Base-by-base conservation (phyloP, 352 stramenopile genomes). In the Plasmopara muralis region DNA sequence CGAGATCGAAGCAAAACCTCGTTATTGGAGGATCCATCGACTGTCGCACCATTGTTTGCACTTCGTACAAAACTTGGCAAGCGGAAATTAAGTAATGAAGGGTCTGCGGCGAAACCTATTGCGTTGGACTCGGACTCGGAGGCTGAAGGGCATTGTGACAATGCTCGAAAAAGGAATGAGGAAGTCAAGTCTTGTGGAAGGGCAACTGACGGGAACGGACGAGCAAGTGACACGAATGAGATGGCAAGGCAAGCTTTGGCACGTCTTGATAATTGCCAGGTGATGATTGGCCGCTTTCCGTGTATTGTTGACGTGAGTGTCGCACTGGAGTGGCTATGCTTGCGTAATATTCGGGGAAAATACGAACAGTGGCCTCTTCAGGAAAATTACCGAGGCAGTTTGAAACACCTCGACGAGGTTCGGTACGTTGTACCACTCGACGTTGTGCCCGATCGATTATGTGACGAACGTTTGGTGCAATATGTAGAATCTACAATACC, bases 61-160 rank as follows among this genome's bases (percentile, higher is more conserved):
- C 20, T 39, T 15, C 9, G 20, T 15, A 46, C 53, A 20, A 60
- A 42, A 9, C 28, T 68, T 2, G 60, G 48, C 13, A 71, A 72
- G 41, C 39, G 62, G 3, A 66, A 60, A 42, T 44, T 51, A 31
- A 74, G 34, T 25, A 66, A 39, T 8, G 58, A 68, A 46, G 64
- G 60, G 20, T 71, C 70, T 7, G 72, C 68, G n/a, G 51, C 61
- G 14, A 64, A 79, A 33, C 72, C 72, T 13, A 83, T 83, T 55
- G 47, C 73, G 7, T 43, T 83, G 41, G 72, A 80, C 30, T 72
- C 70, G 7, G 72, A 80, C 41, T 76, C 72, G 7, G 70, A 74
- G 6, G 25, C 31, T 4, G 52, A 64, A 54, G 48, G 35, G 12
- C 40, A 60, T 14, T 12, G 43, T 4, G n/a, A 39, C 35, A 50